phyloP scores from a whole-genome alignment of 2,329 filamentous ascomycete species.

The Diaporthe vaccinii region DNA sequence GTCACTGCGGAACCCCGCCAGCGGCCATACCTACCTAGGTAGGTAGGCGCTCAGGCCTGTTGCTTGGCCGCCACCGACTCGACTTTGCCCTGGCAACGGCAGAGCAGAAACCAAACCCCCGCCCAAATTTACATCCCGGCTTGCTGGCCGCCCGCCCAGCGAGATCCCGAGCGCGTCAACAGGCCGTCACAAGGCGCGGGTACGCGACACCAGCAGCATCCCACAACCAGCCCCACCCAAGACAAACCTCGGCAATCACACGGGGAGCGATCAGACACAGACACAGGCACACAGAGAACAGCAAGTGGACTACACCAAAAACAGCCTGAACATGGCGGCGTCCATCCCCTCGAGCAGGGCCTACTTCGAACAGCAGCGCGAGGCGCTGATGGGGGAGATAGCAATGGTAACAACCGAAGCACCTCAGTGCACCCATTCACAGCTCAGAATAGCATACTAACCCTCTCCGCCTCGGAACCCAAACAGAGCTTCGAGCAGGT shows the following conservation, averaged over 20 bases:
- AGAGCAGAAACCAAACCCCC: neutral
- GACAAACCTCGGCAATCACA: neutral
- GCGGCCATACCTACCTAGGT: too few species aligned
- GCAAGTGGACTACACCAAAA: neutral
- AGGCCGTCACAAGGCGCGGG: constrained; percentile 18
- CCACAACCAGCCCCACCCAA: neutral
- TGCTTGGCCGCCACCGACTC: neutral
- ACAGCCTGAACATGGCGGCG: constrained; percentile 49
- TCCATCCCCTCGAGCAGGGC: constrained; percentile 51
- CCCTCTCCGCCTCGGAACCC: neutral
- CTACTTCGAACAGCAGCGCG: constrained; percentile 84
- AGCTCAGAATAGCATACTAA: neutral
- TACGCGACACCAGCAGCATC: constrained; percentile 11
- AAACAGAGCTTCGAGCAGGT: constrained; percentile 86
- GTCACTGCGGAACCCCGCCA: constrained; percentile 21
- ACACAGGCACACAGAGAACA: neutral
- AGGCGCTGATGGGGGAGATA: constrained; percentile 79
- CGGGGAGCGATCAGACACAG: neutral
- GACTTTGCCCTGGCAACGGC: constrained; percentile 23
- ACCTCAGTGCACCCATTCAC: neutral
- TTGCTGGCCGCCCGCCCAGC: neutral
- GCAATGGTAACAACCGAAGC: constrained; percentile 67
- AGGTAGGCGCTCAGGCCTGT: neutral
- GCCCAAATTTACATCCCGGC: constrained; percentile 15
- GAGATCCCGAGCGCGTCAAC: constrained; percentile 20